Percentiles rank a stretch among this genome's conserved stretches.
Conservation (phyloP, 805 yeast species). For the Isabelozyma gotoi region DNA sequence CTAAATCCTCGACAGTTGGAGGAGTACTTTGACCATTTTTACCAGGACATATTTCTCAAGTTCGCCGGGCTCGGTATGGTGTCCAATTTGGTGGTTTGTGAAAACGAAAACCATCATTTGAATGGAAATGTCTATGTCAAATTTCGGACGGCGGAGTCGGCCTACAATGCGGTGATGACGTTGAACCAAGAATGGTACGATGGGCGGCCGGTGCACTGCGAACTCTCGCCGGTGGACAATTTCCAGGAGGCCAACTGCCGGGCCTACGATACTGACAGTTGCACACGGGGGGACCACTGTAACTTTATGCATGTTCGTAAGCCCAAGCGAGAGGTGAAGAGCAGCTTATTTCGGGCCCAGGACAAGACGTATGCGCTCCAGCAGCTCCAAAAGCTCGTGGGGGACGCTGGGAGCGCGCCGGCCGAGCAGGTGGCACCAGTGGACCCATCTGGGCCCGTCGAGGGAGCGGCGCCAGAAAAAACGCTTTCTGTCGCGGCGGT, state of each 20-base stretch:
- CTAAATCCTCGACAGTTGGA: conserved; percentile 38
- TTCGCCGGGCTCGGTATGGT: conserved; percentile 50
- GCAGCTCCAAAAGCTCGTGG: conserved; percentile 9
- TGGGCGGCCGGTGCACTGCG: conserved; percentile 75
- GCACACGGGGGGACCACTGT: conserved; percentile 82
- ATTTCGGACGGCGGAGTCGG: conserved; percentile 55
- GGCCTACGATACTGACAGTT: conserved; percentile 59
- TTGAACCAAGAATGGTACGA: conserved; percentile 83
- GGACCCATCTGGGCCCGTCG: neutral
- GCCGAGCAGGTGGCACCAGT: neutral
- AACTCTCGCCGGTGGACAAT: conserved; percentile 70
- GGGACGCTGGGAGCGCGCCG: neutral
- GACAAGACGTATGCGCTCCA: conserved; percentile 23
- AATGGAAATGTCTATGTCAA: conserved; percentile 83
- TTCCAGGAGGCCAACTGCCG: conserved; percentile 75
- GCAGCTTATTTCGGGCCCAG: conserved; percentile 40
- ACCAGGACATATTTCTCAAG: conserved; percentile 70
- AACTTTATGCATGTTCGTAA: conserved; percentile 79
- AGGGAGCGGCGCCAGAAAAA: too few relatives aligned
- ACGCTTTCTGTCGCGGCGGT: conserved; percentile 9
- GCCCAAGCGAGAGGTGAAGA: conserved; percentile 47
- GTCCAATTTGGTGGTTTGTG: conserved; percentile 70
- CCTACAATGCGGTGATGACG: conserved; percentile 55
- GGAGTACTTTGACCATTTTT: conserved; percentile 58
- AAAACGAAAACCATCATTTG: conserved; percentile 77